Evolutionary conservation across 176 grass and related monocot genomes (phyloP).

Genomic region (Bolboschoenus planiculmis): DNA sequence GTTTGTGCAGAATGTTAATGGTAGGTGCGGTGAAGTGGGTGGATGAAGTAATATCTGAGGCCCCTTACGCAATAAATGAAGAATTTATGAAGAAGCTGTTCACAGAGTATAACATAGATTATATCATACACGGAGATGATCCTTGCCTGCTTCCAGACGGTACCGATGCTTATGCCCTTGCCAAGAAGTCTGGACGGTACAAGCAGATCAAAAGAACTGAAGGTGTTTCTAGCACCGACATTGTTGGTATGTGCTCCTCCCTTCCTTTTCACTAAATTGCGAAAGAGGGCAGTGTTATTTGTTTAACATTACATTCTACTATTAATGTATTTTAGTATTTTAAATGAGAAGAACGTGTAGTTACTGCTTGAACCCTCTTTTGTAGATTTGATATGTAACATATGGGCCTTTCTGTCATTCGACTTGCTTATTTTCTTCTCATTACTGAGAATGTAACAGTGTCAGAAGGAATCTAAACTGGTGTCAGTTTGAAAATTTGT

Average conservation of each 20-base stretch:
- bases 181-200: conserved; percentile 81
- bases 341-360: neutral
- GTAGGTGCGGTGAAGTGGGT: conserved; percentile 87
- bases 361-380: neutral
- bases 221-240: conserved; percentile 84
- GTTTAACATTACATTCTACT: neutral
- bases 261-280: neutral
- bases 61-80: conserved; percentile 85
- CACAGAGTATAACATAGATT: conserved; percentile 82
- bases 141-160: conserved; percentile 84
- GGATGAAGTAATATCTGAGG: conserved; percentile 75
- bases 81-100: conserved; percentile 91
- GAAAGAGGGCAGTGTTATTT: neutral
- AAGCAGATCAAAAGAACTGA: conserved; percentile 95
- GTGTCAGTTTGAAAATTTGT: neutral
- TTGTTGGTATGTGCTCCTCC: conserved; percentile 47
- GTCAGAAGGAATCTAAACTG: neutral
- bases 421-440: neutral
- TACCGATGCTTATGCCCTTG: conserved; percentile 81
- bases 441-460: neutral
- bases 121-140: conserved; percentile 94
- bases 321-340: neutral
- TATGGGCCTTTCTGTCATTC: neutral
- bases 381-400: neutral
- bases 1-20: conserved; percentile 56